These are phyloP conservation scores for Monosporozyma unispora DNA, from an alignment of 805 yeast genomes.

Conservation along the genomic window DNA sequence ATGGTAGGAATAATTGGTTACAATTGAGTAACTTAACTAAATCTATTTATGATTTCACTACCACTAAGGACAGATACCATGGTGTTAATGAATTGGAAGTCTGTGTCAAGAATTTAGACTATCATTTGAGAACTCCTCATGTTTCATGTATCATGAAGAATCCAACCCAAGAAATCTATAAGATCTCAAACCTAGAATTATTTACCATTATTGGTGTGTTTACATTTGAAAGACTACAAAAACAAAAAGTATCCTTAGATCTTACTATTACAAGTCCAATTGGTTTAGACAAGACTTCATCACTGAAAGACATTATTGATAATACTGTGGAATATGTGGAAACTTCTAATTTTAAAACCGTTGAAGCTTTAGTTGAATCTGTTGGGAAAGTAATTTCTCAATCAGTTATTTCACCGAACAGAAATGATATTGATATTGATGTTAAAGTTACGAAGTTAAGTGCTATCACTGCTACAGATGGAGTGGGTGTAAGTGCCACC, in stretches of 20 bases:
- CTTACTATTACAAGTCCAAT: conserved; percentile 37
- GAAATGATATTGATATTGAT: not conserved
- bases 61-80: conserved; percentile 25
- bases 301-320: conserved; percentile 37
- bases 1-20: conserved; percentile 30
- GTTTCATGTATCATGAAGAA: conserved; percentile 11
- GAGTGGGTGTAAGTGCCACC: conserved; percentile 76
- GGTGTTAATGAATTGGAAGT: conserved; percentile 17
- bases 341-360: conserved; percentile 75
- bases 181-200: conserved; percentile 45
- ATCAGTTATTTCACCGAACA: conserved; percentile 19
- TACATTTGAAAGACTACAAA: conserved; percentile 75
- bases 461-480: conserved; percentile 78
- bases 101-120: conserved; percentile 15
- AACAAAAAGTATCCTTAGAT: conserved; percentile 64
- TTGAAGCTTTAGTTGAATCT: conserved; percentile 78
- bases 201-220: conserved; percentile 88
- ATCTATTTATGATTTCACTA: conserved; percentile 36
- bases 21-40: conserved; percentile 36
- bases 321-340: conserved; percentile 56
- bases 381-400: conserved; percentile 52
- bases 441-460: conserved; percentile 78
- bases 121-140: conserved; percentile 29
- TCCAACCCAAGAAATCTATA: conserved; percentile 16
- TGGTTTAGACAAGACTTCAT: conserved; percentile 7